phyloP scores from a whole-genome alignment of 768 basidiomycete genomes.

The Suillus decipiens region DNA sequence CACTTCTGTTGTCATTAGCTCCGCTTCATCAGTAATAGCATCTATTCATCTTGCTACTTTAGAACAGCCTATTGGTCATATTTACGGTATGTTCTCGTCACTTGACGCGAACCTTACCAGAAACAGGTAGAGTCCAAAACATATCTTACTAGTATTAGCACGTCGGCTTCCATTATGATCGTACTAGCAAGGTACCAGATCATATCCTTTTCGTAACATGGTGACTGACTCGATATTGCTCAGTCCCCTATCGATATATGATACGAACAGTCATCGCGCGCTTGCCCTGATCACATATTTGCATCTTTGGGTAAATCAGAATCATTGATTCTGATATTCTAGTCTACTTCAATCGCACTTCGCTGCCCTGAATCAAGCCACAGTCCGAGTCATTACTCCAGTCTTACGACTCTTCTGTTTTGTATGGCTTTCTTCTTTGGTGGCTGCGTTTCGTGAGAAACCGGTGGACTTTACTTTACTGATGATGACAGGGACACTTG shows the following conservation, averaged over 20 bases:
- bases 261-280: not conserved
- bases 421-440: not conserved
- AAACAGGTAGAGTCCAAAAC: not conserved
- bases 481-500: not conserved
- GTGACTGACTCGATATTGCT: not conserved
- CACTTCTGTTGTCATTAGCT: not conserved
- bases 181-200: not conserved
- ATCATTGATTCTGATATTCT: not conserved
- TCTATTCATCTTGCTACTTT: not conserved
- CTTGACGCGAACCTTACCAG: not conserved
- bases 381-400: not conserved
- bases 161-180: not conserved
- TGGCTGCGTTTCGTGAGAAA: not conserved
- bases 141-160: not conserved
- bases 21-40: not conserved
- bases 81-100: not conserved
- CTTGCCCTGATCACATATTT: not conserved
- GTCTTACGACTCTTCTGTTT: not conserved
- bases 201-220: not conserved
- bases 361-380: not conserved
- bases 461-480: slow-evolving; percentile 1
- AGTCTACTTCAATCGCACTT: not conserved
- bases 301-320: not conserved
- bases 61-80: not conserved
- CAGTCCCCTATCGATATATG: not conserved